A percentile compares a stretch with the other conserved stretches of the same genome.
Evolutionary conservation across 2,329 filamentous ascomycete species (phyloP).

Genomic region (Microdochium trichocladiopsis): DNA sequence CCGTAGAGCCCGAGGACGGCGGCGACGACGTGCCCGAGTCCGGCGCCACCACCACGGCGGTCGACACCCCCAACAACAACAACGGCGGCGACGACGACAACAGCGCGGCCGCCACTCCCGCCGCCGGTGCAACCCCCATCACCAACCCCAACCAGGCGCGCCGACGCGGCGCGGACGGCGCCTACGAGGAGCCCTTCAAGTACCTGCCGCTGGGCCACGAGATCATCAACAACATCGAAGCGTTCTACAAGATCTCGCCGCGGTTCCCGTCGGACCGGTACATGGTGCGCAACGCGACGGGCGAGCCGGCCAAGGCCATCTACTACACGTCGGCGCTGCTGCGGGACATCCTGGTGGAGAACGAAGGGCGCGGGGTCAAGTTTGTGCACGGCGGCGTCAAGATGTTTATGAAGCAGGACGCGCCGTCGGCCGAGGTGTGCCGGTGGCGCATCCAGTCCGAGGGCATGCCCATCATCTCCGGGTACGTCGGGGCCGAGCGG

Average conservation of each 20-base stretch:
- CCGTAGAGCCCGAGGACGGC: constrained; percentile 13
- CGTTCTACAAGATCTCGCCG: constrained; percentile 78
- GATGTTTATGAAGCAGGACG: constrained; percentile 98
- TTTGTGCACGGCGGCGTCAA: constrained; percentile 96
- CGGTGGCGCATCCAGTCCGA: constrained; percentile 95
- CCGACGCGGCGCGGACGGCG: constrained; percentile 38
- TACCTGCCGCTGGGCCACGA: constrained; percentile 70
- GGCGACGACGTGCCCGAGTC: constrained; percentile 9
- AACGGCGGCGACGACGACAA: constrained; percentile 6
- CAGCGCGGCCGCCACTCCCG: constrained; percentile 4
- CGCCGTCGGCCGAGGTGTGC: constrained; percentile 78
- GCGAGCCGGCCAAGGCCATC: constrained; percentile 84
- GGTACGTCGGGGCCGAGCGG: constrained; percentile 76
- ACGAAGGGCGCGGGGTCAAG: constrained; percentile 86
- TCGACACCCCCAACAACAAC: not conserved
- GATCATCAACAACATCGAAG: constrained; percentile 69
- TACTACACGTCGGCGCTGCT: constrained; percentile 89
- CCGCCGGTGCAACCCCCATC: constrained; percentile 13
- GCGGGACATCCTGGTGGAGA: constrained; percentile 76
- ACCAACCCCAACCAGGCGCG: constrained; percentile 29
- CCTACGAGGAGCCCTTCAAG: constrained; percentile 88
- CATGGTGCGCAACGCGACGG: constrained; percentile 90
- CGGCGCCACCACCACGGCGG: constrained; percentile 7
- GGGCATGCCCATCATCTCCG: constrained; percentile 83
- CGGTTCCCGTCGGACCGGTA: constrained; percentile 87